Percentiles rank a stretch among this genome's conserved stretches.
Conservation (phyloP, 192 early-diverging fungal species). For the Entomortierella chlamydospora region DNA sequence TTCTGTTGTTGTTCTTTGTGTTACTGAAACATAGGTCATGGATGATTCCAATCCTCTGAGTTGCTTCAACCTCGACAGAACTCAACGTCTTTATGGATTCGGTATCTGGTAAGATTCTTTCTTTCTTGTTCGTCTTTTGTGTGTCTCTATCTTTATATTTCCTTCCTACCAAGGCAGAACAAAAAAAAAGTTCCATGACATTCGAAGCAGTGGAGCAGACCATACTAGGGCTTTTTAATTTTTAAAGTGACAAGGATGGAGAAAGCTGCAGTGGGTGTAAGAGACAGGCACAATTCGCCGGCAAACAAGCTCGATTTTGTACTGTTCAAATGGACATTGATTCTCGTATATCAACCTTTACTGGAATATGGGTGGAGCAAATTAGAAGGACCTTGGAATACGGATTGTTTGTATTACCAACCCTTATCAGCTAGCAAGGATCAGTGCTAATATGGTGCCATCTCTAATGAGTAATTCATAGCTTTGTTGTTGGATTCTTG, state of each 20-base stretch:
- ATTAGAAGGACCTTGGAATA: not conserved
- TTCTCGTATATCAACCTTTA: not conserved
- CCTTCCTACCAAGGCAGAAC: too few species aligned
- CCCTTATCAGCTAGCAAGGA: not conserved
- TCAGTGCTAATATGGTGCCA: not conserved
- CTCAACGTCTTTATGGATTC: slow-evolving; percentile 83
- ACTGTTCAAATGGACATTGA: not conserved
- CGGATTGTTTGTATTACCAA: too few species aligned
- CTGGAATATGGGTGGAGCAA: not conserved
- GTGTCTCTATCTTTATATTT: too few species aligned
- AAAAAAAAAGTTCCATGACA: too few species aligned
- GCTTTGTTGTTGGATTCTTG: slow-evolving; percentile 85
- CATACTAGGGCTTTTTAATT: too few species aligned
- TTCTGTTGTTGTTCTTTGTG: too few species aligned
- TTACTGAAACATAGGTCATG: slow-evolving; percentile 53
- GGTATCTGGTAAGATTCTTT: slow-evolving; percentile 65
- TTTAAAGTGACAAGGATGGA: not conserved
- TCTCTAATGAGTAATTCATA: slow-evolving; percentile 41
- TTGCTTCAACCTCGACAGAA: slow-evolving; percentile 64
- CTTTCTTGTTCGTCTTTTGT: too few species aligned
- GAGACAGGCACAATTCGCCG: not conserved
- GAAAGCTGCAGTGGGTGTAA: not conserved
- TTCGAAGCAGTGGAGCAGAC: too few species aligned
- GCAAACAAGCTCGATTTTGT: too few species aligned
- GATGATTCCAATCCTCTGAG: slow-evolving; percentile 61